Evolutionary conservation across 2,329 filamentous ascomycete genomes (phyloP).

Genomic region (Colletotrichum sp.): DNA sequence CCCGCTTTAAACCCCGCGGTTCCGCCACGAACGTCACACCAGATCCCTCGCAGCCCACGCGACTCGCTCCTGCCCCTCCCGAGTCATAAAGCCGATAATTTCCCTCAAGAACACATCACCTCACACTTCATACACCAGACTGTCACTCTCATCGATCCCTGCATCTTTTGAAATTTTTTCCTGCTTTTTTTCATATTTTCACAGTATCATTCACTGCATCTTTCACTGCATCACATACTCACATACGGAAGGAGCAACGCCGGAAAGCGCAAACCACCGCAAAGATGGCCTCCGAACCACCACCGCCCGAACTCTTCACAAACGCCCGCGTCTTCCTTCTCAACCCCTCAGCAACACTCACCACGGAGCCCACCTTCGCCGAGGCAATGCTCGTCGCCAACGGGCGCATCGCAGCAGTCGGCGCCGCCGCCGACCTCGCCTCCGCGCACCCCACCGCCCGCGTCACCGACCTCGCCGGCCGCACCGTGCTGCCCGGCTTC

Average conservation of each 20-base stretch:
- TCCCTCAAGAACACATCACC: background rate
- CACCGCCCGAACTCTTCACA: conserved; percentile 16
- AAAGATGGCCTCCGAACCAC: background rate
- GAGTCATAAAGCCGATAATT: background rate
- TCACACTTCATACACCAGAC: background rate
- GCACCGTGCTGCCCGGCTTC: conserved; percentile 57
- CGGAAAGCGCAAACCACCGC: background rate
- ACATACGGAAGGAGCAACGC: background rate
- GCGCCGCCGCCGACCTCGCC: background rate
- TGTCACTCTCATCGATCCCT: background rate
- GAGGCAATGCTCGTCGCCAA: conserved; percentile 22
- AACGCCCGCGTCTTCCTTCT: conserved; percentile 23
- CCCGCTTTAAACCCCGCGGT: conserved; percentile 17
- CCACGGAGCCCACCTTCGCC: conserved; percentile 19
- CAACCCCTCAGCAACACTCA: conserved; percentile 5
- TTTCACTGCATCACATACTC: background rate
- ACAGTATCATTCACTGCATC: background rate
- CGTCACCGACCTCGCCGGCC: conserved; percentile 27
- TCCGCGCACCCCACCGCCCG: background rate
- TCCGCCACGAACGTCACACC: background rate
- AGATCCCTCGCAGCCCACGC: background rate
- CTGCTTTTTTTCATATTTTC: rapidly evolving
- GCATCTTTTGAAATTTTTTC: background rate
- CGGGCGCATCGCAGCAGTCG: conserved; percentile 19
- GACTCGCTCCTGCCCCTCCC: background rate